These are phyloP conservation scores for Priceomyces melissophilus DNA, from an alignment of 805 yeast genomes.

Conservation along the genomic window DNA sequence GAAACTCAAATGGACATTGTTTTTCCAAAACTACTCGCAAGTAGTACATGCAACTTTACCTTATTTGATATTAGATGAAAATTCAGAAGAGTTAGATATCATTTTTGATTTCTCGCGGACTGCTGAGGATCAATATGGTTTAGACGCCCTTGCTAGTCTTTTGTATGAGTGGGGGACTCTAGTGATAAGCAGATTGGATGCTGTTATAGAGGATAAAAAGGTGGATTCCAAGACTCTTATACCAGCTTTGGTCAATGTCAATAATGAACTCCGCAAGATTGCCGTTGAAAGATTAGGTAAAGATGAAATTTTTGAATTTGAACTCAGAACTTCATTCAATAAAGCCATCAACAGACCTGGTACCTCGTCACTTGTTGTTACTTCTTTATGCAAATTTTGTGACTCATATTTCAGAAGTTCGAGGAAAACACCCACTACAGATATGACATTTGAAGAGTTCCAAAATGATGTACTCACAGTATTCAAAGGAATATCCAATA, in stretches of 20 bases:
- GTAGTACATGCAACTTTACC: constrained; percentile 20
- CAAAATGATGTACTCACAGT: constrained; percentile 18
- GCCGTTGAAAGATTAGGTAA: constrained; percentile 10
- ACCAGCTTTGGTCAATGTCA: constrained; percentile 12
- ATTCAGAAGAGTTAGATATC: constrained; percentile 11
- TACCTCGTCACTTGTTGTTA: constrained; percentile 14
- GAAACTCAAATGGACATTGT: constrained; percentile 27
- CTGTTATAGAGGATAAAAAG: constrained; percentile 7
- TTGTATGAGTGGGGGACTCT: constrained; percentile 24
- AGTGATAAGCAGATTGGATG: constrained; percentile 4
- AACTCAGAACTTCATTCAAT: constrained; percentile 26
- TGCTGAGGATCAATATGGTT: constrained; percentile 15
- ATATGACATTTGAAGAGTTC: constrained; percentile 13
- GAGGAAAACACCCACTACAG: constrained; percentile 8
- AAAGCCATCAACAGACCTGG: constrained; percentile 14
- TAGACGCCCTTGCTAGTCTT: constrained; percentile 19
- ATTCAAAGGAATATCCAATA: constrained; percentile 32
- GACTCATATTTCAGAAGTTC: constrained; percentile 25
- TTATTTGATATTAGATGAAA: constrained; percentile 10
- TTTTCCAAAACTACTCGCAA: constrained; percentile 24
- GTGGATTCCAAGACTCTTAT: constrained; percentile 6
- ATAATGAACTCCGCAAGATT: constrained; percentile 10
- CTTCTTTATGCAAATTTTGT: constrained; percentile 28
- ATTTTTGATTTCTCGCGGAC: constrained; percentile 17
- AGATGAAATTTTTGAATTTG: constrained; percentile 25